Conservation (phyloP, 169 alveolate species). For the Plasmodium gonderi region DNA sequence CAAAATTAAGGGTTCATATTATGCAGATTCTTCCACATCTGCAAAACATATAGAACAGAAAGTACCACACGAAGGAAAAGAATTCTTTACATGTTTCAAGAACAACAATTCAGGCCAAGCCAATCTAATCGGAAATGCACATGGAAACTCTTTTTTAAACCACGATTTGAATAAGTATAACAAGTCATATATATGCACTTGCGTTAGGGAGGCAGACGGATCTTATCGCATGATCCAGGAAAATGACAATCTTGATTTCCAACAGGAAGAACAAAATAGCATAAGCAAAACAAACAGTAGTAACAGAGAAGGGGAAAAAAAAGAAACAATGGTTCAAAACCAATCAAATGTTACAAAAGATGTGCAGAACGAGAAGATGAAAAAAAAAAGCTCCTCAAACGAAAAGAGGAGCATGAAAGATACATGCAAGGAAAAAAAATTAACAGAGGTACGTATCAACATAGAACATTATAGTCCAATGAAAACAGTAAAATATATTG, state of each 20-base stretch:
- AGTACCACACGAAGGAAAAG: not conserved
- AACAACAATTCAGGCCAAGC: too few species aligned
- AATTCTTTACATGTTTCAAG: too few species aligned
- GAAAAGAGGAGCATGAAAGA: not conserved
- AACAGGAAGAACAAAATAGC: not conserved
- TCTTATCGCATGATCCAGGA: not conserved
- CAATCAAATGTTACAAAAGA: not conserved
- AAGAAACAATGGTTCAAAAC: not conserved
- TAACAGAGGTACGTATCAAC: conserved; percentile 1
- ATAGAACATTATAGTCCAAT: conserved; percentile 66
- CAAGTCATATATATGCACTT: conserved; percentile 3
- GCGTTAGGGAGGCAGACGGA: not conserved
- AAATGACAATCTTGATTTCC: not conserved
- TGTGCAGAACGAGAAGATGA: not conserved
- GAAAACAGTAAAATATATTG: conserved; percentile 63
- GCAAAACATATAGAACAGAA: not conserved
- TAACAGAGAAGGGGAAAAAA: not conserved
- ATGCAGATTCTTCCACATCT: not conserved
- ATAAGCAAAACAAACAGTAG: not conserved
- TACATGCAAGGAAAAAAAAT: not conserved
- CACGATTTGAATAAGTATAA: not conserved
- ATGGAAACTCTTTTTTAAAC: not conserved
- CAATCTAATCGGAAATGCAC: not conserved
- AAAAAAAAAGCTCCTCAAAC: not conserved
- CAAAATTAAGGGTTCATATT: not conserved